A percentile compares a stretch with the other conserved stretches of the same genome.
Evolutionary conservation across 2,329 filamentous ascomycete genomes (phyloP).

Genomic region (Nigrograna mackinnonii): DNA sequence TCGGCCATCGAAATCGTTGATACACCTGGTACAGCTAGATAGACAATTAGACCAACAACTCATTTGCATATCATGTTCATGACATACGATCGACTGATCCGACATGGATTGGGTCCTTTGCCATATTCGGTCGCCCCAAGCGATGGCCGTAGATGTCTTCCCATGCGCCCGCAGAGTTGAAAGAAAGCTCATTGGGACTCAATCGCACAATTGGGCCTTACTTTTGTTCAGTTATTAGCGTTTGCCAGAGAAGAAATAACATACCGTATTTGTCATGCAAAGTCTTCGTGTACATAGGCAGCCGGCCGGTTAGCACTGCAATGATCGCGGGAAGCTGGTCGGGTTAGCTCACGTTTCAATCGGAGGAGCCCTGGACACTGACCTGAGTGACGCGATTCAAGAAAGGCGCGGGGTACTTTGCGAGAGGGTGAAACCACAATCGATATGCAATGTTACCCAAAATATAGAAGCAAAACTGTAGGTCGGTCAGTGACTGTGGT

Average conservation of each 20-base stretch:
- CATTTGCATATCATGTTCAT: neutral
- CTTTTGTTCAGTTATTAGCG: neutral
- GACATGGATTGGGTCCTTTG: constrained; percentile 19
- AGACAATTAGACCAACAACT: constrained; percentile 1
- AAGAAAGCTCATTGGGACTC: constrained; percentile 52
- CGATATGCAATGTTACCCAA: constrained; percentile 10
- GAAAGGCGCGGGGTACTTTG: constrained; percentile 15
- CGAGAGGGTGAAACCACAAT: constrained; percentile 15
- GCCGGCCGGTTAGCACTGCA: constrained; percentile 12
- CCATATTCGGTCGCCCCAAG: constrained; percentile 12
- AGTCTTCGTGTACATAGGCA: constrained; percentile 19
- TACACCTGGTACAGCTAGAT: constrained; percentile 15
- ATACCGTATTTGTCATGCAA: constrained; percentile 24
- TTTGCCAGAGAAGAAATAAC: neutral
- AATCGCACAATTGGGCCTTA: constrained; percentile 50
- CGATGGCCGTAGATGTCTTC: constrained; percentile 43
- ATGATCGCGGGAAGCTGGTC: constrained; percentile 14
- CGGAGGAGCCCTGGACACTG: neutral
- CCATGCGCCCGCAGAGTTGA: constrained; percentile 44
- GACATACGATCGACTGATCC: constrained; percentile 15
- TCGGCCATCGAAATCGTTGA: constrained; percentile 20
- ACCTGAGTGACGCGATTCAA: constrained; percentile 15
- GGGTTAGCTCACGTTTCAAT: neutral
- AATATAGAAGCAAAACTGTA: too few species aligned
- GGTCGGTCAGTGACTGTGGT: neutral